Conservation (phyloP, 2,329 filamentous ascomycete species). For the Lasiodiplodia gonubiensis region DNA sequence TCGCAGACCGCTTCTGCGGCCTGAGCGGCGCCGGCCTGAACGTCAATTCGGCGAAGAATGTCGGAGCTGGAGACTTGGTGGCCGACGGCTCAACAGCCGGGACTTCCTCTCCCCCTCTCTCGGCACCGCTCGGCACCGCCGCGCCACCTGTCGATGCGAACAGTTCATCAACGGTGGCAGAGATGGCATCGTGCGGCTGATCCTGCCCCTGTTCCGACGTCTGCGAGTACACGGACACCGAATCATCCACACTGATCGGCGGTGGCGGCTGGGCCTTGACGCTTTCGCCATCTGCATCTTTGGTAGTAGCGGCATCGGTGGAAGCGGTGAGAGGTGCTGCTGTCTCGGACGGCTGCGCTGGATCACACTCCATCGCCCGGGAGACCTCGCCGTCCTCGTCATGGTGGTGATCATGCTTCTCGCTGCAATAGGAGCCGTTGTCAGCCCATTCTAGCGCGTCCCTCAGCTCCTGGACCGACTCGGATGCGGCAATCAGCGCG, state of each 20-base stretch:
- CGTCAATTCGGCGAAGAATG: conserved; percentile 2
- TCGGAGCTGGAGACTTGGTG: background rate
- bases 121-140: too few species aligned
- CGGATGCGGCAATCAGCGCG: background rate
- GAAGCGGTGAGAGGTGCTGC: too few species aligned
- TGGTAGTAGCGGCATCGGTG: background rate
- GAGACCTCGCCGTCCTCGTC: background rate
- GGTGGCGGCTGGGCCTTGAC: background rate
- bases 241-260: background rate
- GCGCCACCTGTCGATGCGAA: background rate
- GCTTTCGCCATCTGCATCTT: background rate
- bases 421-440: background rate
- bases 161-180: background rate
- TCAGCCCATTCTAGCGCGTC: background rate
- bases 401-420: background rate
- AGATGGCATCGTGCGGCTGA: background rate
- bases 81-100: background rate
- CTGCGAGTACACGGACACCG: background rate
- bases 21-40: conserved; percentile 1
- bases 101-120: background rate
- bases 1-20: background rate
- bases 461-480: conserved; percentile 9
- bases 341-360: too few species aligned
- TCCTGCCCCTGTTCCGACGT: background rate
- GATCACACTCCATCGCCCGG: background rate